These are phyloP conservation scores for Berkeleyomyces rouxiae DNA, from an alignment of 2,329 filamentous ascomycete species.

Conservation along the genomic window DNA sequence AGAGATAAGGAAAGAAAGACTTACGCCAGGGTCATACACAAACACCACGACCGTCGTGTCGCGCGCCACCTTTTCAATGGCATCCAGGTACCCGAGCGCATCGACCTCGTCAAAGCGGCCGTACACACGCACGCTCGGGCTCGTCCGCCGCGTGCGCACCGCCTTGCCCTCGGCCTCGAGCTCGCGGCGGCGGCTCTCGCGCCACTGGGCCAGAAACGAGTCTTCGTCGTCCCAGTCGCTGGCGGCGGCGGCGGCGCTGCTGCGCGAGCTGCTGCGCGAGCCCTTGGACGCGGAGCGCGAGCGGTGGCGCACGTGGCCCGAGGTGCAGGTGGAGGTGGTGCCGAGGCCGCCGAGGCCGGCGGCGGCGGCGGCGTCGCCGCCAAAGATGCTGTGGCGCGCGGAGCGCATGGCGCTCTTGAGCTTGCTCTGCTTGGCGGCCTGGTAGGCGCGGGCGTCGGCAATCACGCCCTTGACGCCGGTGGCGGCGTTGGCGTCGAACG, in stretches of 20 bases:
- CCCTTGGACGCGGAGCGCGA: constrained; percentile 25
- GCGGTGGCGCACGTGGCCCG: constrained; percentile 17
- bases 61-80: constrained; percentile 71
- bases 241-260: constrained; percentile 17
- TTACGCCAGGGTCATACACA: constrained; percentile 75
- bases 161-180: constrained; percentile 44
- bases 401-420: constrained; percentile 36
- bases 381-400: constrained; percentile 39
- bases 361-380: constrained; percentile 22
- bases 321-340: neutral
- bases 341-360: neutral
- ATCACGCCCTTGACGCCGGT: constrained; percentile 81
- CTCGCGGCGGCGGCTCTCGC: constrained; percentile 62
- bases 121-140: constrained; percentile 61
- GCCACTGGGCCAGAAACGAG: constrained; percentile 69
- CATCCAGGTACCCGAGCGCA: constrained; percentile 83
- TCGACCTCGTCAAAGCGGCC: constrained; percentile 73
- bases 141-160: constrained; percentile 50
- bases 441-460: constrained; percentile 63
- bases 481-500: constrained; percentile 50
- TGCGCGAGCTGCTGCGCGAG: constrained; percentile 27
- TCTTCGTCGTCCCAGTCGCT: constrained; percentile 46
- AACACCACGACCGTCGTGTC: constrained; percentile 83
- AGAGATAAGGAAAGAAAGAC: constrained; percentile 18
- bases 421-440: constrained; percentile 43